Percentiles rank a stretch among this genome's conserved stretches.
Evolutionary conservation across 495 filamentous ascomycete species (phyloP).

Genomic region (Tetracladium setigerum): DNA sequence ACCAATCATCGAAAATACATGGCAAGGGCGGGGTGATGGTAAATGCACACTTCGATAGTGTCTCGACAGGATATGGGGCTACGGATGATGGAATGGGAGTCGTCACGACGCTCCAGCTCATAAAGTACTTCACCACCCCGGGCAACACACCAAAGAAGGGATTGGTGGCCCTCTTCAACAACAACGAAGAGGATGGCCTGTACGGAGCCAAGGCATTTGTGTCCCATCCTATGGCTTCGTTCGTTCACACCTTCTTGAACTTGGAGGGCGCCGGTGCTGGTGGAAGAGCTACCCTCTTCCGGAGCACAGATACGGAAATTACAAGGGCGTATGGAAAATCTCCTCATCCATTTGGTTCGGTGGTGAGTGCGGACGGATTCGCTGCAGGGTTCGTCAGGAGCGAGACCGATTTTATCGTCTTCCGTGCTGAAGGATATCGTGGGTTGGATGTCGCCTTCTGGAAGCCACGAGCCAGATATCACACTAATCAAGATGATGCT

Average conservation of each 20-base stretch:
- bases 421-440: slow-evolving; percentile 73
- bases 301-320: slow-evolving; percentile 81
- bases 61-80: slow-evolving; percentile 80
- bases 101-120: slow-evolving; percentile 75
- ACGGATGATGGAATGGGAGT: slow-evolving; percentile 93
- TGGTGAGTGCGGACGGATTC: slow-evolving; percentile 78
- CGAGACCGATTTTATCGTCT: slow-evolving; percentile 85
- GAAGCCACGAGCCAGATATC: slow-evolving; percentile 76
- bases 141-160: slow-evolving; percentile 72
- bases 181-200: slow-evolving; percentile 90
- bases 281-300: slow-evolving; percentile 79
- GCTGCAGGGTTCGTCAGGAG: slow-evolving; percentile 67
- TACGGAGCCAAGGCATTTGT: slow-evolving; percentile 85
- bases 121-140: slow-evolving; percentile 75
- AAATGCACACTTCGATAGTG: slow-evolving; percentile 94
- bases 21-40: slow-evolving; percentile 76
- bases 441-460: slow-evolving; percentile 91
- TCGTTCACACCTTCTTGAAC: slow-evolving; percentile 82
- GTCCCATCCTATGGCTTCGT: slow-evolving; percentile 67
- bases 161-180: slow-evolving; percentile 83
- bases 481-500: slow-evolving; percentile 84
- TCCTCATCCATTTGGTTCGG: slow-evolving; percentile 73
- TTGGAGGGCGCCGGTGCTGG: slow-evolving; percentile 93
- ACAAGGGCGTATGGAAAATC: slow-evolving; percentile 66
- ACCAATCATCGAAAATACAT: slow-evolving; percentile 34